Evolutionary conservation across 352 stramenopile genomes (phyloP).

Genomic region (Phytopythium ostracodes): DNA sequence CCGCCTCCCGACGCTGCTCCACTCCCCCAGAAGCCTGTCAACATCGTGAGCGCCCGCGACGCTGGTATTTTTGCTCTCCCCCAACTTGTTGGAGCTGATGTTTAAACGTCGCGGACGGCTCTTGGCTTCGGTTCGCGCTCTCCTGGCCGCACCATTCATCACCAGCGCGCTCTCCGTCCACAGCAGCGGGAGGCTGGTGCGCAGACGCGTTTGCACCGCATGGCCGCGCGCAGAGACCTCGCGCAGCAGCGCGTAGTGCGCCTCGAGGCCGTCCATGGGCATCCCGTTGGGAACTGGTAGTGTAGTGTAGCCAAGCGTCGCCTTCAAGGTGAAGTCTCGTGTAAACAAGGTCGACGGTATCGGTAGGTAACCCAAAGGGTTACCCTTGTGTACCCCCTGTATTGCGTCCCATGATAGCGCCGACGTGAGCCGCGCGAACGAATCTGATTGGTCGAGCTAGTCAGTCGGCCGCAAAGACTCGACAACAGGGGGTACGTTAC

Average conservation of each 20-base stretch:
- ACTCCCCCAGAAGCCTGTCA: not conserved
- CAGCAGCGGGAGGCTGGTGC: constrained; percentile 40
- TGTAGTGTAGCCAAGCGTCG: no score
- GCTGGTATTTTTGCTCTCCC: no score
- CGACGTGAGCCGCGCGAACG: not conserved
- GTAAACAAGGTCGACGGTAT: no score
- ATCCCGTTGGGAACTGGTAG: no score
- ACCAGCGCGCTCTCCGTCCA: constrained; percentile 48
- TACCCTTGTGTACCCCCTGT: not conserved
- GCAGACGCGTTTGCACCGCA: constrained; percentile 41
- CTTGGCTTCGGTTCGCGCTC: not conserved
- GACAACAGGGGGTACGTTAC: not conserved
- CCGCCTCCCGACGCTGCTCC: constrained; percentile 10
- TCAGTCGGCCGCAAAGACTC: not conserved
- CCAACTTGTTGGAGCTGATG: not conserved
- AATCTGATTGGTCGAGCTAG: not conserved
- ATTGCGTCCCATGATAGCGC: not conserved
- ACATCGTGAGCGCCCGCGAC: not conserved
- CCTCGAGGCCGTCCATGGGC: constrained; percentile 38
- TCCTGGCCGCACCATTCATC: constrained; percentile 19
- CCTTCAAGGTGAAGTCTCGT: not conserved
- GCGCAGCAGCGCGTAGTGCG: constrained; percentile 49
- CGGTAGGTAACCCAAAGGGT: not conserved
- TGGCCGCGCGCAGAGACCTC: constrained; percentile 44
- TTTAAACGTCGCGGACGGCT: no score